Evolutionary conservation across 306 rosid genomes (phyloP).

Genomic region (Vigna trinervia): DNA sequence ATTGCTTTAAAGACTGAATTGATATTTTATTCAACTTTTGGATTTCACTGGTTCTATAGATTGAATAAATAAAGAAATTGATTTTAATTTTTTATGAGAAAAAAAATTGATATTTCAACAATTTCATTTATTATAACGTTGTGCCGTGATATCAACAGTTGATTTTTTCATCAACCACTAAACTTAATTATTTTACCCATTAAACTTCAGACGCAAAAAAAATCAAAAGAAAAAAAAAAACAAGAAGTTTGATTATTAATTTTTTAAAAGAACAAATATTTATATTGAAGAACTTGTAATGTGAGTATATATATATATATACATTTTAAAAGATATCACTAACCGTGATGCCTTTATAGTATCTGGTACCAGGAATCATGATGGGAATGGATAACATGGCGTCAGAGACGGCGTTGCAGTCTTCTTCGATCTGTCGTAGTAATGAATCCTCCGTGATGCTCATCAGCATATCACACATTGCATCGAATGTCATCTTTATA

Average conservation of each 20-base stretch:
- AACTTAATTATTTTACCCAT: not conserved
- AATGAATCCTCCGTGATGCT: slow-evolving; percentile 63
- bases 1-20: too few relatives aligned
- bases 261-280: not conserved
- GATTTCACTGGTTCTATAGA: not conserved
- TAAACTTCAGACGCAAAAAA: not conserved
- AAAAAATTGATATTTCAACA: not conserved
- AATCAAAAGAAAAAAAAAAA: not conserved
- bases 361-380: slow-evolving; percentile 77
- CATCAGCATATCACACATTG: slow-evolving; percentile 76
- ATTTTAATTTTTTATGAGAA: not conserved
- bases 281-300: not conserved
- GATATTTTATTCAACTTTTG: not conserved
- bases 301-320: too few relatives aligned
- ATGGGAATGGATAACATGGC: slow-evolving; percentile 71
- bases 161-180: not conserved
- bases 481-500: slow-evolving; percentile 65
- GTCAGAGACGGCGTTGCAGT: slow-evolving; percentile 56
- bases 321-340: not conserved
- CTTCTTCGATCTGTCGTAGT: slow-evolving; percentile 59
- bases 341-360: slow-evolving; percentile 72
- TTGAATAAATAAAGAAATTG: not conserved
- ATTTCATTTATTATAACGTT: not conserved
- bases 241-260: not conserved
- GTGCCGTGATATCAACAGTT: not conserved